phyloP scores from a whole-genome alignment of 352 stramenopile species.

The Sclerospora graminicola region DNA sequence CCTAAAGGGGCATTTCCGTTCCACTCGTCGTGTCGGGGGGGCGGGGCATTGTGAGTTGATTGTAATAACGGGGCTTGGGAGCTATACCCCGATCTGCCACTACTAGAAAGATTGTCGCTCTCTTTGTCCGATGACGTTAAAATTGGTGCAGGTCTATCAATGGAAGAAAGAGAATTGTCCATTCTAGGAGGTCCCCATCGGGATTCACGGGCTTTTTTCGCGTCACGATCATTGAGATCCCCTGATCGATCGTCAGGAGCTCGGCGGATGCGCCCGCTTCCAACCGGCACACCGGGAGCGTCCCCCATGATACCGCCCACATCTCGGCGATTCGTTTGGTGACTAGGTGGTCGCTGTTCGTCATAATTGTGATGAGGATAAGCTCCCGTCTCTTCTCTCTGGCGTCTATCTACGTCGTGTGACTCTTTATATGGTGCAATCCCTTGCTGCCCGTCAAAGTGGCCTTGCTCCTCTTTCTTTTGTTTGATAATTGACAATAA shows the following conservation, averaged over 20 bases:
- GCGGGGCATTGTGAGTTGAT: slow-evolving; percentile 7
- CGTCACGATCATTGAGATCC: slow-evolving; percentile 31
- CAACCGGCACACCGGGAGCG: slow-evolving; percentile 12
- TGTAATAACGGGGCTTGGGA: slow-evolving; percentile 18
- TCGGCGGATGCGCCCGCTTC: slow-evolving; percentile 14
- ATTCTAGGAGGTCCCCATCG: slow-evolving; percentile 56
- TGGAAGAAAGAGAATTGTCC: slow-evolving; percentile 10
- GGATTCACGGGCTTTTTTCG: slow-evolving; percentile 57
- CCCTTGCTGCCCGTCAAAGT: slow-evolving; percentile 8
- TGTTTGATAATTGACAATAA: slow-evolving; percentile 80
- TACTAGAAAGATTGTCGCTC: slow-evolving; percentile 13
- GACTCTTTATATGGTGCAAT: slow-evolving; percentile 3
- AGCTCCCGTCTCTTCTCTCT: slow-evolving; percentile 6
- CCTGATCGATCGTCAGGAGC: slow-evolving; percentile 16
- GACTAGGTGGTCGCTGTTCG: slow-evolving; percentile 11
- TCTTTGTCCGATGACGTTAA: slow-evolving; percentile 25
- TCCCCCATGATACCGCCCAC: slow-evolving; percentile 21
- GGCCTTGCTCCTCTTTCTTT: slow-evolving; percentile 46
- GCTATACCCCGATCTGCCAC: slow-evolving; percentile 14
- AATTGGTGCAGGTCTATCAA: slow-evolving; percentile 40
- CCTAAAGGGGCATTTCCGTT: slow-evolving; percentile 17
- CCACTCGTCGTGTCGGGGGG: slow-evolving; percentile 25
- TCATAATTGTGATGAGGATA: slow-evolving; percentile 14
- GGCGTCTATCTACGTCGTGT: slow-evolving; percentile 8
- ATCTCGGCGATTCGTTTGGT: slow-evolving; percentile 10